Percentiles rank a stretch among this genome's conserved stretches.
Evolutionary conservation across 805 yeast species (phyloP).

Genomic region (Candida berthetii): DNA sequence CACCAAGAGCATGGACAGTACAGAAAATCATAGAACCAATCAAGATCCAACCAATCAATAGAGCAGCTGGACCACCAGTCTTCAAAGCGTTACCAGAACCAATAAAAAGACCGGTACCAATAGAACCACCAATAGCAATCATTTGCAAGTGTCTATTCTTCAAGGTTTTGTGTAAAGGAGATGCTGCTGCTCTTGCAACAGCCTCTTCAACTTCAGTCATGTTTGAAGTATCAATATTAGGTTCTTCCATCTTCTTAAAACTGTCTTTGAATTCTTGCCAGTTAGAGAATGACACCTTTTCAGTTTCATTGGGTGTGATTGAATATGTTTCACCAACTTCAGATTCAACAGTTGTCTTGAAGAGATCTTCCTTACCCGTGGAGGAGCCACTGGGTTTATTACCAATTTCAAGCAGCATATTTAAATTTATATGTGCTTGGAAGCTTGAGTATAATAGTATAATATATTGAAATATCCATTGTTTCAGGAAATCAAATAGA

Average conservation of each 20-base stretch:
- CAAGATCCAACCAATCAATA: constrained; percentile 46
- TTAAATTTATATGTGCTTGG: neutral
- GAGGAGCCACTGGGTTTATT: neutral
- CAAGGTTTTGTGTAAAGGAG: constrained; percentile 40
- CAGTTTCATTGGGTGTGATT: neutral
- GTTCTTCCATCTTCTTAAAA: constrained; percentile 11
- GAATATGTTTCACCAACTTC: constrained; percentile 2
- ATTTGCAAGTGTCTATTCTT: constrained; percentile 62
- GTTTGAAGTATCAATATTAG: constrained; percentile 25
- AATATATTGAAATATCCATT: too few relatives aligned
- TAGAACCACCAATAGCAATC: constrained; percentile 75
- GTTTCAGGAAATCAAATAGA: too few relatives aligned
- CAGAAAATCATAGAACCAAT: constrained; percentile 42
- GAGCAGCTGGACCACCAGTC: constrained; percentile 64
- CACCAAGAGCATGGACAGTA: constrained; percentile 53
- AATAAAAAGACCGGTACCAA: constrained; percentile 74
- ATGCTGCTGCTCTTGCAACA: constrained; percentile 31
- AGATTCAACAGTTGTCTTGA: neutral
- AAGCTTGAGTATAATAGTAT: too few relatives aligned
- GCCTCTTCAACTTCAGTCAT: constrained; percentile 39
- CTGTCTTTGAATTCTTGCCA: constrained; percentile 16
- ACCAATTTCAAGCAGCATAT: neutral
- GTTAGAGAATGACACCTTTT: constrained; percentile 1
- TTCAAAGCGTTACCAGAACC: constrained; percentile 60
- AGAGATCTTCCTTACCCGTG: neutral